Base-by-base conservation (phyloP, 441 rosid genomes). In the Aquilaria agallochum region DNA sequence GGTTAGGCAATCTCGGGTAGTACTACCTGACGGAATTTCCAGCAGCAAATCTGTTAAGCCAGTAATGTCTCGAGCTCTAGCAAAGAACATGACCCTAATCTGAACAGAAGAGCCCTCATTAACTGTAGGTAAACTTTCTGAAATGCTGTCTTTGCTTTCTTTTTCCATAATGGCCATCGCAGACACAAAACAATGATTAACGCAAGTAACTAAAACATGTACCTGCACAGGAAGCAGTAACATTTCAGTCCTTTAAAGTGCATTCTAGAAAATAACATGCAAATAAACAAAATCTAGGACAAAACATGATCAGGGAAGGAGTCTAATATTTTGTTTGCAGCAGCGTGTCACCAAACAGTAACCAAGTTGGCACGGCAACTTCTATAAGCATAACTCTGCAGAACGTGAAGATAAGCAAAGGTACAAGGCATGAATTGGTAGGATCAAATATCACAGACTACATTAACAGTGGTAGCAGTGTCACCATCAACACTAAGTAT, bases 1-100 rank as follows among this genome's bases (percentile, higher is more conserved):
- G 42, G 85, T 78, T 71, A 94, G 70, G 67, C 99, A 94, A 55
- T 86, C 89, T 32, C 63, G 59, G 10, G 94, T 64, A 0, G 94
- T 94, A 51, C 89, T 80, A 54, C 94, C 94, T 0, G 77, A 63
- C 5, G 85, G 65, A 15, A 94, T 78, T 68, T 79, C 82, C 30
- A 93, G 45, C 5, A 60, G 68, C 72, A 79, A 47, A 49, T 87
- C 95, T 1, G 82, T 45, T 51, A 83, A 62, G 4, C 96, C 88
- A 1, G 92, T 82, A 62, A 93, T 60, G 60, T 82, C 98, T 31
- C 95, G 88, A 47, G 97, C 97, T 72, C 92, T 81, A 0, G 97
- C 96, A 14, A 90, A 93, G 73, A 93, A 83, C 63, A 93, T 67
- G 50, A 90, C 94, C 75, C 82, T 90, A 70, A 91, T 73, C 55